Percentiles rank a stretch among this genome's conserved stretches.
phyloP scores from a whole-genome alignment of 2,329 filamentous ascomycete genomes.

The Aspergillus oerlinghausenensis region DNA sequence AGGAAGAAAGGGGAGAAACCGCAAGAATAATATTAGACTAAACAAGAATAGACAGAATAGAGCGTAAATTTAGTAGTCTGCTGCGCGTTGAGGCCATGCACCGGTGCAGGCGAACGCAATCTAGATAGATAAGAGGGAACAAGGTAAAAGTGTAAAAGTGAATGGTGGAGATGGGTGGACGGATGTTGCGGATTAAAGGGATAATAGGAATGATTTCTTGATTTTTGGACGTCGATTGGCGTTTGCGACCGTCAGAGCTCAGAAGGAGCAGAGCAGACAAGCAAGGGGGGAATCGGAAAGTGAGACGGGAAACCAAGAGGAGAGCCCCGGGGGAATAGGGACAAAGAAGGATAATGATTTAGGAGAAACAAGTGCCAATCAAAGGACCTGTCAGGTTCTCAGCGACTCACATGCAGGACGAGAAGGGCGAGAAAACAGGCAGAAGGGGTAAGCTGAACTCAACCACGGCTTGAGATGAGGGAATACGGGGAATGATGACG shows the following conservation, averaged over 20 bases:
- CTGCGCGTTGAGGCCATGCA: constrained; percentile 11
- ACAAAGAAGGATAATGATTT: background rate
- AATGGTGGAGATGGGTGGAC: constrained; percentile 11
- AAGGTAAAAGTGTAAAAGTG: constrained; percentile 9
- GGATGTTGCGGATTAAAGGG: constrained; percentile 12
- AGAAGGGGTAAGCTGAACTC: constrained; percentile 4
- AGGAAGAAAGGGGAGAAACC: background rate
- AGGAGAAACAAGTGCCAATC: background rate
- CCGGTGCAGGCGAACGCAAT: constrained; percentile 21
- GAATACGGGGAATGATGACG: constrained; percentile 3
- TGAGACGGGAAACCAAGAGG: constrained; percentile 2
- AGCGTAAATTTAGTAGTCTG: constrained; percentile 2
- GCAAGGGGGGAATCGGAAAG: constrained; percentile 18
- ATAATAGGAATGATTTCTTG: background rate
- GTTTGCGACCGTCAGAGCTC: constrained; percentile 16
- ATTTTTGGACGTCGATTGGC: constrained; percentile 2
- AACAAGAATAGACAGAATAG: constrained; percentile 1
- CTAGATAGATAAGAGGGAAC: constrained; percentile 10
- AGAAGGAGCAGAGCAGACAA: constrained; percentile 12
- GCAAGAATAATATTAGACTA: background rate
- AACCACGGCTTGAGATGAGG: constrained; percentile 11
- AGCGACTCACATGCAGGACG: constrained; percentile 13
- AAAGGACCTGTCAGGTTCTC: background rate
- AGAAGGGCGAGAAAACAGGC: background rate
- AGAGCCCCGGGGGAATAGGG: constrained; percentile 2